Conservation (phyloP, 306 rosid genomes). For the Crataegus laevigata region DNA sequence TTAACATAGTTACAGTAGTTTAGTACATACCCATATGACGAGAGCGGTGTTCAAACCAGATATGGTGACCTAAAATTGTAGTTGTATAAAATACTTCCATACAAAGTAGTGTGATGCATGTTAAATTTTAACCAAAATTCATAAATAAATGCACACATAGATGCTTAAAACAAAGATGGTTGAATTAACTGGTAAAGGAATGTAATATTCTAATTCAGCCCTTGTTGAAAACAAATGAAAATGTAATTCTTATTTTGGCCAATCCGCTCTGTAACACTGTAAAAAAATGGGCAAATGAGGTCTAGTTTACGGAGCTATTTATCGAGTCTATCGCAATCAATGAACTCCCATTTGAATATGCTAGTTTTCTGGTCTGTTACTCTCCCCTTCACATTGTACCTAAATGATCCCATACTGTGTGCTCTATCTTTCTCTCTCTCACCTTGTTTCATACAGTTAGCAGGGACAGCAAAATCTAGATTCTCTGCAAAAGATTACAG, state of each 20-base stretch:
- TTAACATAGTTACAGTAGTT: background rate
- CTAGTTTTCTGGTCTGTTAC: too few species aligned
- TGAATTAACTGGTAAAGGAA: too few species aligned
- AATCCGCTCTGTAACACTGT: too few species aligned
- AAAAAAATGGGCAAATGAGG: too few species aligned
- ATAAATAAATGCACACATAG: background rate
- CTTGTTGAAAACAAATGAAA: too few species aligned
- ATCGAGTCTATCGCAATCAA: too few species aligned
- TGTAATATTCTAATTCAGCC: too few species aligned
- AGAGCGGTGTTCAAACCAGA: background rate
- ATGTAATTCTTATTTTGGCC: too few species aligned
- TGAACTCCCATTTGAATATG: too few species aligned
- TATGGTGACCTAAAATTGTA: background rate
- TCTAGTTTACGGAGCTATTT: too few species aligned
- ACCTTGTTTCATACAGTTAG: conserved; percentile 52
- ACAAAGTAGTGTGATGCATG: background rate
- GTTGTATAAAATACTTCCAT: background rate
- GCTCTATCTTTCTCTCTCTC: background rate
- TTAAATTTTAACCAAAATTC: background rate
- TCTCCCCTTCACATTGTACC: too few species aligned
- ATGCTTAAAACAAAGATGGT: background rate
- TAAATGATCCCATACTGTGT: too few species aligned
- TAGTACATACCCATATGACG: background rate
- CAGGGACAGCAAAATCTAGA: conserved; percentile 94
- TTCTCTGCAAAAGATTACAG: conserved; percentile 97